Evolutionary conservation across 2,329 filamentous ascomycete genomes (phyloP).

Genomic region (Phoma sp.): DNA sequence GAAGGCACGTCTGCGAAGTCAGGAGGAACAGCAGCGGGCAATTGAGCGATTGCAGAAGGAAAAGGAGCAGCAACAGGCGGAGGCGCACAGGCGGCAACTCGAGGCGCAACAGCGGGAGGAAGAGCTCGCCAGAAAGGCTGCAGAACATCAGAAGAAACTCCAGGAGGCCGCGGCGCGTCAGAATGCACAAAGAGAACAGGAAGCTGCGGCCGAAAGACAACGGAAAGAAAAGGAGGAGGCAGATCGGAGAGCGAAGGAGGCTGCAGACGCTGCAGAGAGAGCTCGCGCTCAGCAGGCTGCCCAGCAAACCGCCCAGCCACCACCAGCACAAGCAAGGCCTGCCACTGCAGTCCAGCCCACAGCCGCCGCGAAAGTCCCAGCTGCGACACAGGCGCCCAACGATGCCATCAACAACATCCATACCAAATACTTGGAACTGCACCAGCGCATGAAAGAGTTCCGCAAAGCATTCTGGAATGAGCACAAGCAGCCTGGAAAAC

Average conservation of each 20-base stretch:
- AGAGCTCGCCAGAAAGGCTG: slow-evolving; percentile 35
- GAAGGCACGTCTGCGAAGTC: slow-evolving; percentile 38
- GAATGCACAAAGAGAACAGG: slow-evolving; percentile 37
- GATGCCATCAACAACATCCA: slow-evolving; percentile 41
- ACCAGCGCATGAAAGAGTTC: slow-evolving; percentile 47
- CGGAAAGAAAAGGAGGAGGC: slow-evolving; percentile 39
- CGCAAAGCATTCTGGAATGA: slow-evolving; percentile 37
- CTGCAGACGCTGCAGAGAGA: slow-evolving; percentile 33
- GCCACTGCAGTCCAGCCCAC: slow-evolving; percentile 8
- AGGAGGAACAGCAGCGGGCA: slow-evolving; percentile 45
- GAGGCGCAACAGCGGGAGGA: slow-evolving; percentile 45
- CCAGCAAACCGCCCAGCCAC: slow-evolving; percentile 9
- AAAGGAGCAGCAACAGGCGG: slow-evolving; percentile 51
- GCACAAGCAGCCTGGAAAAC: slow-evolving; percentile 30
- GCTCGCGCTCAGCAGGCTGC: slow-evolving; percentile 28
- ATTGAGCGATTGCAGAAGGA: slow-evolving; percentile 52
- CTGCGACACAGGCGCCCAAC: slow-evolving; percentile 18
- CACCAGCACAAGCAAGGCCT: slow-evolving; percentile 15
- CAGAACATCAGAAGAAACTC: slow-evolving; percentile 35
- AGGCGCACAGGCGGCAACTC: slow-evolving; percentile 39
- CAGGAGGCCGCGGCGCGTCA: slow-evolving; percentile 41
- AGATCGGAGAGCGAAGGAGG: slow-evolving; percentile 37
- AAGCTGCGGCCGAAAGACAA: slow-evolving; percentile 37
- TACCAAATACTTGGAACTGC: slow-evolving; percentile 43
- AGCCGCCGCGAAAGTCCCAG: slow-evolving; percentile 4